These are phyloP conservation scores for Paramecium bursaria DNA, from an alignment of 73 alveolate species.

Conservation along the genomic window DNA sequence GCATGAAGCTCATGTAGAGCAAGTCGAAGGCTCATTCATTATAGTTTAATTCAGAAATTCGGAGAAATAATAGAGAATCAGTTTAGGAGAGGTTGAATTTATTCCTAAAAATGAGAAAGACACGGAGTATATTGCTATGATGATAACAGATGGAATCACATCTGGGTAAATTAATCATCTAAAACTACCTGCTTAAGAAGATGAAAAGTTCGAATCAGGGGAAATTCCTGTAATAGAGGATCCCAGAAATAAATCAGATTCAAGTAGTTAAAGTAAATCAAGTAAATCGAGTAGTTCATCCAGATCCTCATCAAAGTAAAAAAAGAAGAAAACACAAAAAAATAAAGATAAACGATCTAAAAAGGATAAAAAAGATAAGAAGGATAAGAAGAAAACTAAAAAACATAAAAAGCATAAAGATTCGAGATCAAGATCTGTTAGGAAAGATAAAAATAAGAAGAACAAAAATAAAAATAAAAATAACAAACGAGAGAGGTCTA, in stretches of 20 bases:
- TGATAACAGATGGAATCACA: conserved; percentile 42
- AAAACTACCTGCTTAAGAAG: neutral
- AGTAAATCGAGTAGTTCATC: conserved; percentile 22
- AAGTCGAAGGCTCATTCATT: conserved; percentile 51
- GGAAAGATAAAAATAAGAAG: conserved; percentile 33
- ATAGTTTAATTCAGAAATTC: conserved; percentile 25
- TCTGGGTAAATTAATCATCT: neutral
- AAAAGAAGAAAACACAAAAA: conserved; percentile 60
- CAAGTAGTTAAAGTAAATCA: conserved; percentile 42
- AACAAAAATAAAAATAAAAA: conserved; percentile 1
- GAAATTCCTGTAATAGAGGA: neutral
- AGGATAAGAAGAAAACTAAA: conserved; percentile 23
- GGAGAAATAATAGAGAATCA: conserved; percentile 55
- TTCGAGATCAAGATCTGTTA: neutral
- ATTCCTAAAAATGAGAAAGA: conserved; percentile 38
- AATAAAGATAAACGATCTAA: conserved; percentile 12
- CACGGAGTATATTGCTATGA: conserved; percentile 11
- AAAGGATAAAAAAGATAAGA: conserved; percentile 46
- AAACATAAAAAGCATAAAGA: neutral
- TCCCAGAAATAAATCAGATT: neutral
- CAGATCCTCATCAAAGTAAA: conserved; percentile 31
- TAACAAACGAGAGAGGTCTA: neutral
- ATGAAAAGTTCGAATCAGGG: neutral
- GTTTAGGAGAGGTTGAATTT: conserved; percentile 65
- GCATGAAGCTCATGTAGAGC: conserved; percentile 63